Evolutionary conservation across 164 flowering plant species (phyloP).

Genomic region (Magnolia changhungtana): DNA sequence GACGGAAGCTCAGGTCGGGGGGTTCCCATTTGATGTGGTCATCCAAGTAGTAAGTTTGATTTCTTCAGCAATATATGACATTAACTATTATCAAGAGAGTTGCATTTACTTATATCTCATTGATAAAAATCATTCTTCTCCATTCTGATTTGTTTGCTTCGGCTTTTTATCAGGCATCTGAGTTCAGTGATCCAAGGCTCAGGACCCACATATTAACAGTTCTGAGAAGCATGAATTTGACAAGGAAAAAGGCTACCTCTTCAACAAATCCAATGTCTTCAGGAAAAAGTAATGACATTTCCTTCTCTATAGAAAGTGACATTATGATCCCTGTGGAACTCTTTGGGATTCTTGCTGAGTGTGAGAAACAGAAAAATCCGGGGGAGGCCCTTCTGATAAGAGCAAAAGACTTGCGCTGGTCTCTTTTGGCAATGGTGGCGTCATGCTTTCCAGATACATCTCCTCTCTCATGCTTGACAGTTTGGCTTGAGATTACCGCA

Average conservation of each 20-base stretch:
- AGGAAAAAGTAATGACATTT: constrained; percentile 32
- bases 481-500: constrained; percentile 98
- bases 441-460: constrained; percentile 94
- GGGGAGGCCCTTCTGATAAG: constrained; percentile 75
- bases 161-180: constrained; percentile 63
- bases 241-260: constrained; percentile 44
- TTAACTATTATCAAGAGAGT: not conserved
- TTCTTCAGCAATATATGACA: not conserved
- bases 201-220: constrained; percentile 79
- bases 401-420: constrained; percentile 92
- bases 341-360: constrained; percentile 79
- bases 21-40: constrained; percentile 64
- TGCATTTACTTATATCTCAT: not conserved
- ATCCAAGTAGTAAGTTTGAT: constrained; percentile 61
- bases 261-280: constrained; percentile 34
- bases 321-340: constrained; percentile 64
- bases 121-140: not conserved
- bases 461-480: constrained; percentile 79
- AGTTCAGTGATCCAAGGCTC: constrained; percentile 77
- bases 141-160: constrained; percentile 2
- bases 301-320: constrained; percentile 31
- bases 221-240: constrained; percentile 65
- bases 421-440: constrained; percentile 84
- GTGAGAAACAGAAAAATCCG: constrained; percentile 80
- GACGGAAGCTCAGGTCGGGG: constrained; percentile 86